Base-by-base conservation (phyloP, 495 filamentous ascomycete species). In the Penicillium salamii region DNA sequence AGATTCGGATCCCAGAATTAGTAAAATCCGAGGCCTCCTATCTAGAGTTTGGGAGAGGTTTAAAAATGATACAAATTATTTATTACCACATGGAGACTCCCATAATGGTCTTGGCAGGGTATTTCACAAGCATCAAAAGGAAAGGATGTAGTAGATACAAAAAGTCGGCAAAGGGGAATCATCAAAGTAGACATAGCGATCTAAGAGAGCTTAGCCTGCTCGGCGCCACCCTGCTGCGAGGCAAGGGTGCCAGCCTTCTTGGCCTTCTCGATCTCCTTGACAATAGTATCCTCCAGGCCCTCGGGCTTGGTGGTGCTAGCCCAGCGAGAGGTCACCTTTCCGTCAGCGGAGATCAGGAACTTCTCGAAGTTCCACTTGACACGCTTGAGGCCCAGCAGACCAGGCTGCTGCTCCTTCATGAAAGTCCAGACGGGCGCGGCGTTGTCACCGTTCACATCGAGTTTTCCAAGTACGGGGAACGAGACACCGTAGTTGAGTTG, bases 281-380 rank as follows among this genome's bases (percentile, higher is more conserved):
- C 61, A 61, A 98, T 92, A 2, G 69, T 62, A 38, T 68, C 69
- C 79, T 91, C 84, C 65, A 98, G 63, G 28, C 65, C 70, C 75
- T 90, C 89, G 0, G 93, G 93, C 80, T 90, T 96, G 9, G 86
- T 89, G 11, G 82, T 83, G 61, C 87, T 90, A 21, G 88, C 87
- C 88, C 89, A 97, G 37, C 93, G 69, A 6, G 71, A 75, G 61
- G 83, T 87, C 21, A 97, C 91, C 69, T 85, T 78, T 3, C 92
- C 92, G 66, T 96, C 89, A 45, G 78, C 78, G n/a, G 82, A 84
- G 46, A 97, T 76, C 54, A 98, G 70, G 68, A 96, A 97, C 80
- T 98, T 98, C 77, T 98, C 95, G 69, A 95, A 95, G 66, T 92
- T 96, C 90, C 91, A 96, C 86, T 95, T 95, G 57, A 98, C 77